These are phyloP conservation scores for Microdochium bolleyi DNA, from an alignment of 2,329 filamentous ascomycete genomes.

Conservation along the genomic window DNA sequence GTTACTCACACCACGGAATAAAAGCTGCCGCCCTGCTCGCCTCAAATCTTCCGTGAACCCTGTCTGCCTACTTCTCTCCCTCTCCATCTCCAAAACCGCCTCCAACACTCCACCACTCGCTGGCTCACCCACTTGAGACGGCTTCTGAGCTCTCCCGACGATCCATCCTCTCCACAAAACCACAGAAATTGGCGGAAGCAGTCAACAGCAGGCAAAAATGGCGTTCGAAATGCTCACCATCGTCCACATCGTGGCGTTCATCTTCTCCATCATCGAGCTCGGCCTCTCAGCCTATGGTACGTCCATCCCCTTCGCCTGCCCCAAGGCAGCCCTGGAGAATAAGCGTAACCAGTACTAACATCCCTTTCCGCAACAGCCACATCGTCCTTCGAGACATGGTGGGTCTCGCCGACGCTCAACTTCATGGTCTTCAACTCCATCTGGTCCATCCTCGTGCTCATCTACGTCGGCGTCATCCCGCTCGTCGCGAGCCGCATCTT, in stretches of 20 bases:
- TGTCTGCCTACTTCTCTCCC: too few relatives aligned
- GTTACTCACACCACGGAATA: too few relatives aligned
- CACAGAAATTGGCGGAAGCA: not conserved
- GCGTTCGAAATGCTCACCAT: constrained; percentile 48
- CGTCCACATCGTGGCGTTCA: constrained; percentile 56
- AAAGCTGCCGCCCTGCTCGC: not conserved
- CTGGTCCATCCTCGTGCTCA: constrained; percentile 66
- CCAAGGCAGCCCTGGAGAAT: not conserved
- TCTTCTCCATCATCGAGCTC: constrained; percentile 67
- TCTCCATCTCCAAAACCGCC: not conserved
- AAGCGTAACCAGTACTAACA: not conserved
- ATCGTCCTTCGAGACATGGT: constrained; percentile 6
- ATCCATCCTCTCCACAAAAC: not conserved
- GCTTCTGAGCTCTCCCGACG: not conserved
- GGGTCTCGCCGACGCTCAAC: constrained; percentile 50
- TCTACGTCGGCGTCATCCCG: constrained; percentile 63
- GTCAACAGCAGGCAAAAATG: constrained; percentile 28
- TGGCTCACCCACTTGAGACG: too few relatives aligned
- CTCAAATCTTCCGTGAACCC: too few relatives aligned
- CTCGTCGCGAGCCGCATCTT: constrained; percentile 51
- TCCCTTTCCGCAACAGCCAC: not conserved
- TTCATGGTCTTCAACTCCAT: constrained; percentile 75
- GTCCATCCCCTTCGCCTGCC: not conserved
- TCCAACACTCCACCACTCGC: not conserved
- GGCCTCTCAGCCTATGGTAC: constrained; percentile 58